Evolutionary conservation across 805 yeast species (phyloP).

Genomic region (Wickerhamiella shivajii): DNA sequence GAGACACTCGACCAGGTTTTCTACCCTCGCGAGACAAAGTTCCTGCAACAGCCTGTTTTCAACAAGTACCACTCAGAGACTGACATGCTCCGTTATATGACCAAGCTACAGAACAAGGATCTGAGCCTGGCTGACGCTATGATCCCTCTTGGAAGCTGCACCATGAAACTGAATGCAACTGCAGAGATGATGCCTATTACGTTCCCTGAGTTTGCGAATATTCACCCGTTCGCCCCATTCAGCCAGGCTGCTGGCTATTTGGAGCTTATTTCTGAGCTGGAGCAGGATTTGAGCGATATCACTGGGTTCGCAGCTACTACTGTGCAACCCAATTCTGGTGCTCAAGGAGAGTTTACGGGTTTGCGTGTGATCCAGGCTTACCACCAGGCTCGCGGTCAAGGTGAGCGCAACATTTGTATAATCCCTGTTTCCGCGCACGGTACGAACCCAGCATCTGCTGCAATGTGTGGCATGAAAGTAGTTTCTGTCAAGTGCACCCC

Average conservation of each 20-base stretch:
- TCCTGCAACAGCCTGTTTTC: constrained; percentile 62
- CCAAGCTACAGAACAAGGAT: constrained; percentile 72
- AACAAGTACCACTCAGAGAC: constrained; percentile 86
- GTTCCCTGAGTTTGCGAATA: constrained; percentile 78
- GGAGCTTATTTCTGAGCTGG: constrained; percentile 61
- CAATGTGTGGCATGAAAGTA: constrained; percentile 91
- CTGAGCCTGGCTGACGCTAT: constrained; percentile 87
- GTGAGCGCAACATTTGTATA: constrained; percentile 68
- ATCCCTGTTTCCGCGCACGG: constrained; percentile 98
- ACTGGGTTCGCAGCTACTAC: constrained; percentile 90
- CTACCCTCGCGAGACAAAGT: constrained; percentile 27
- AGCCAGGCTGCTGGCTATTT: constrained; percentile 82
- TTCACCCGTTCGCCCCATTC: constrained; percentile 87
- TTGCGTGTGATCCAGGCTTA: constrained; percentile 72
- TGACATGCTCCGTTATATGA: constrained; percentile 81
- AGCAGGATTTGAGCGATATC: constrained; percentile 71
- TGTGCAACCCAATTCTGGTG: constrained; percentile 94
- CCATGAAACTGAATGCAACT: constrained; percentile 93
- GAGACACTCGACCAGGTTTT: constrained; percentile 17
- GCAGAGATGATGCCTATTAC: constrained; percentile 89
- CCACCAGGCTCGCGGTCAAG: constrained; percentile 54
- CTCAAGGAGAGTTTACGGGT: constrained; percentile 97
- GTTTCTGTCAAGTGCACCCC: constrained; percentile 77
- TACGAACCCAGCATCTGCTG: constrained; percentile 96
- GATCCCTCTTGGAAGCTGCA: constrained; percentile 96